A percentile compares a stretch with the other conserved stretches of the same genome.
Conservation (phyloP, 495 filamentous ascomycete species). For the Mytilinidion resinicola region DNA sequence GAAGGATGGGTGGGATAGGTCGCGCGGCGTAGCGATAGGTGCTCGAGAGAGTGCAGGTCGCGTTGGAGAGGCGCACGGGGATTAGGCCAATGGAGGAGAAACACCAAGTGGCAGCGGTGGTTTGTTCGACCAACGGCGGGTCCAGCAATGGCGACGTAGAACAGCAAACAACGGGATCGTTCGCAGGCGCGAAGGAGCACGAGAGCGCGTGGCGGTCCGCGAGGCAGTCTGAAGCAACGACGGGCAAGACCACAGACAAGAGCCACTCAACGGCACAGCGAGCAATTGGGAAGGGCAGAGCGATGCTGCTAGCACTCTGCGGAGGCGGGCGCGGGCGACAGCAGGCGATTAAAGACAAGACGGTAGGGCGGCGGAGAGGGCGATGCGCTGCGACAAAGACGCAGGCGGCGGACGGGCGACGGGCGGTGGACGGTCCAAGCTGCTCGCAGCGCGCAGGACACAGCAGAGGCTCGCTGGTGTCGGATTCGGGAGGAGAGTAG, state of each 20-base stretch:
- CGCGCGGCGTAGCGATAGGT: neutral
- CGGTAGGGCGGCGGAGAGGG: neutral
- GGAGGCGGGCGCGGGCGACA: neutral
- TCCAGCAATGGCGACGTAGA: neutral
- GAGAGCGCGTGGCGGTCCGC: slow-evolving; percentile 9
- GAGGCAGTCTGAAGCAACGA: slow-evolving; percentile 25
- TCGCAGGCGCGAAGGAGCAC: slow-evolving; percentile 11
- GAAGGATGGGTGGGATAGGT: neutral
- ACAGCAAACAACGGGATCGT: neutral
- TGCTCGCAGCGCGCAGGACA: neutral
- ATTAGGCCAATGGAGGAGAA: neutral
- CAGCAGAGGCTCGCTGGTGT: slow-evolving; percentile 1
- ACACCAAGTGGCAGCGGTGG: neutral
- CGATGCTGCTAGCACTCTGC: neutral
- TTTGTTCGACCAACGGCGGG: neutral
- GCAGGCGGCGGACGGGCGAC: neutral
- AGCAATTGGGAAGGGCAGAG: neutral
- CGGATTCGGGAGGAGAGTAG: neutral
- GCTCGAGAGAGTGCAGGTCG: neutral
- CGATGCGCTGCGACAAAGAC: neutral
- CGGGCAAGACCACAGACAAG: neutral
- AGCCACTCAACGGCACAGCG: neutral
- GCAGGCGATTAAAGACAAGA: neutral
- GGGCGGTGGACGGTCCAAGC: neutral
- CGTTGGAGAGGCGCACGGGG: neutral